Evolutionary conservation across 768 basidiomycete genomes (phyloP), one percentile per base, ranked within the genome.

Genomic region (Podaxis sp.): DNA sequence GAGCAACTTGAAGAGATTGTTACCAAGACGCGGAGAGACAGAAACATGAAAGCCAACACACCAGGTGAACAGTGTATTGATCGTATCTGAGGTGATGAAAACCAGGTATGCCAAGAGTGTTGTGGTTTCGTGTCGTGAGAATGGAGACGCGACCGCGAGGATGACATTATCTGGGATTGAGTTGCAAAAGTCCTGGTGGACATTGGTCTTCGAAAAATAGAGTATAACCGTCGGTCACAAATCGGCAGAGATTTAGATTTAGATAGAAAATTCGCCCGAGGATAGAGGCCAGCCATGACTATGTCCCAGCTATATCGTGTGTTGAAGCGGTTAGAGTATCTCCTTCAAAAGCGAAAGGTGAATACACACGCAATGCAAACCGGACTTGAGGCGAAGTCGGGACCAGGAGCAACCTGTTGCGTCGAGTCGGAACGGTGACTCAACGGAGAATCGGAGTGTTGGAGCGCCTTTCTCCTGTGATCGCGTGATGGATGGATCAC

Each of bases 31-130:
- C 17, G 33, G 36, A n/a, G 15, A 25, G 13, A 33, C 8, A 36
- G 1, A 24, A 4, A 53, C 2, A 54, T 3, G 17, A 17, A 15
- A 25, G 24, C 1, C 2, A 17, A 25, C 53, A n/a, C 36, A 61
- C 60, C 53, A 55, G 52, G 19, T 27, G 60, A 55, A 15, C 22
- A 24, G 29, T 61, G 60, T 47, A 61, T 36, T 46, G 52, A 36
- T 27, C 60, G 52, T 6, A 17, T 47, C 15, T 49, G 60, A 24
- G 15, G 11, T 13, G 49, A 52, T n/a, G 47, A 38, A 37, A 55
- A n/a, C 52, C 43, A 55, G 22, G 36, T 22, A 22, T 24, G 27
- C 53, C 41, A 22, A 33, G 19, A 5, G 2, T 11, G 29, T 12
- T 12, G 8, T 49, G 7, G 36, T 33, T 19, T 33, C 22, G 43